A percentile compares a stretch with the other conserved stretches of the same genome.
Conservation (phyloP, 257 asterid species). For the Scutellaria barbata region DNA sequence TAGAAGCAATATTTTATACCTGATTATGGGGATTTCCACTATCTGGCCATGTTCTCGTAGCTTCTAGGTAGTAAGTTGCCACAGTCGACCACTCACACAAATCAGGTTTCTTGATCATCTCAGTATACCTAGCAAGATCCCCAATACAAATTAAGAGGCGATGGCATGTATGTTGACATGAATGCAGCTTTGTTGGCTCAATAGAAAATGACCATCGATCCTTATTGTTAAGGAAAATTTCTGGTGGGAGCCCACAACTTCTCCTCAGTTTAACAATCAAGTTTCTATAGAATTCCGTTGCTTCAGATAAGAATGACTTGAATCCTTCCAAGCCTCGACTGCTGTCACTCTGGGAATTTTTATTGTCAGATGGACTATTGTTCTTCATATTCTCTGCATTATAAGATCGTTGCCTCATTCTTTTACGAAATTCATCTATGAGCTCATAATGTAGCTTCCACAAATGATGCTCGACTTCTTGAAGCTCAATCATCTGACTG, state of each 20-base stretch:
- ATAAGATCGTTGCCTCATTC: conserved; percentile 43
- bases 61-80: conserved; percentile 70
- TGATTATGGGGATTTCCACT: conserved; percentile 98
- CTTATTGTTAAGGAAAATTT: conserved; percentile 44
- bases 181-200: conserved; percentile 44
- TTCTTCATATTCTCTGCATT: conserved; percentile 41
- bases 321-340: conserved; percentile 56
- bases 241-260: conserved; percentile 55
- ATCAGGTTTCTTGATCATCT: conserved; percentile 60
- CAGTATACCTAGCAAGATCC: conserved; percentile 80
- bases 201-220: conserved; percentile 32
- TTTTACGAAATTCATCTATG: conserved; percentile 81
- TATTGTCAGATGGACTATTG: conserved; percentile 40
- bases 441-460: conserved; percentile 95
- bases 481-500: conserved; percentile 55
- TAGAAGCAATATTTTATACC: conserved; percentile 41
- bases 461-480: conserved; percentile 71
- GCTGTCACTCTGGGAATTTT: conserved; percentile 34
- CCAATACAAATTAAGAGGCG: conserved; percentile 89
- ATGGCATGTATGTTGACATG: conserved; percentile 70
- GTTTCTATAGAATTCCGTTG: conserved; percentile 62
- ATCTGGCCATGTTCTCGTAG: conserved; percentile 74
- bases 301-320: conserved; percentile 73
- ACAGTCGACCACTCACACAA: conserved; percentile 76
- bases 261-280: conserved; percentile 54